Percentiles rank a stretch among this genome's conserved stretches.
These are phyloP conservation scores for Phylloporus sp. DNA, from an alignment of 768 basidiomycete species.

Conservation along the genomic window DNA sequence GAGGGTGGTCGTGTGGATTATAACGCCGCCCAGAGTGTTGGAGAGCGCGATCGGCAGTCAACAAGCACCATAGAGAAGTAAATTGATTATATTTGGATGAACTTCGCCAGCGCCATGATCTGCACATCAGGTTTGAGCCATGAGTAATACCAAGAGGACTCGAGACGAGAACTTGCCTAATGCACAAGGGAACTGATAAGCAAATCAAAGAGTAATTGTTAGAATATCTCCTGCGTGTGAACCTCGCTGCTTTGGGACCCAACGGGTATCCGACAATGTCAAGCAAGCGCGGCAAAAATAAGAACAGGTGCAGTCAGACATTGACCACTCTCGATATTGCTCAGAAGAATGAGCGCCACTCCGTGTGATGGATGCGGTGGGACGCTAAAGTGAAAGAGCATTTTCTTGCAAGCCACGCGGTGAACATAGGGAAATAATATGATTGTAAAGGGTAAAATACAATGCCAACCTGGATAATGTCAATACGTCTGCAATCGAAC, in stretches of 20 bases:
- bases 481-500: constrained; percentile 11
- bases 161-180: constrained; percentile 16
- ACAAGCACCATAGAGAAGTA: background rate
- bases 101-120: background rate
- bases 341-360: constrained; percentile 81
- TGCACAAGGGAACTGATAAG: background rate
- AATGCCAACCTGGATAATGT: constrained; percentile 25
- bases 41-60: constrained; percentile 61
- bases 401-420: constrained; percentile 11
- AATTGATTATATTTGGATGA: constrained; percentile 3
- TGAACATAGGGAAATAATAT: constrained; percentile 12
- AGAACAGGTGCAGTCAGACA: constrained; percentile 29
- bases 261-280: constrained; percentile 22
- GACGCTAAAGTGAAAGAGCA: constrained; percentile 88
- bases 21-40: constrained; percentile 94
- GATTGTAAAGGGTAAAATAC: constrained; percentile 35
- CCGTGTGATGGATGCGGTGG: constrained; percentile 51
- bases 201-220: background rate
- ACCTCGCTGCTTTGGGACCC: constrained; percentile 36
- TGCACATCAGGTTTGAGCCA: background rate
- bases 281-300: constrained; percentile 40
- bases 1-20: constrained; percentile 76
- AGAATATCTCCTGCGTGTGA: constrained; percentile 49
- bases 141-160: background rate
- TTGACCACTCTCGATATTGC: constrained; percentile 49